These are phyloP conservation scores for Eutypa lata DNA, from an alignment of 2,329 filamentous ascomycete species.

Conservation along the genomic window DNA sequence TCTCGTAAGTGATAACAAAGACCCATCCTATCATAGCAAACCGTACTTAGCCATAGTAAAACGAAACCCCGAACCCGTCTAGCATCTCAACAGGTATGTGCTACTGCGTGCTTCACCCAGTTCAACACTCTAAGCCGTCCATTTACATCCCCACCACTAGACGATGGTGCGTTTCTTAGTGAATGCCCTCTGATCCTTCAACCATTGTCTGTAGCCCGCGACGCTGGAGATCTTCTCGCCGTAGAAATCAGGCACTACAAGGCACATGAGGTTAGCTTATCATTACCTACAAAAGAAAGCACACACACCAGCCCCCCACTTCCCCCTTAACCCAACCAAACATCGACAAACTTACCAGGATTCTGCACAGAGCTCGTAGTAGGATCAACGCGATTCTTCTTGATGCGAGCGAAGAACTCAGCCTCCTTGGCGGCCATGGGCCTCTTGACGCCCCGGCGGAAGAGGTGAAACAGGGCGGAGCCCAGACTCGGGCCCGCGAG, in stretches of 20 bases:
- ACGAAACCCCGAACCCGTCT: neutral
- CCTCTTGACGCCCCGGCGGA: conserved; percentile 66
- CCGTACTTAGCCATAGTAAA: neutral
- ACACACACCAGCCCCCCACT: no score
- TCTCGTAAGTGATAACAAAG: neutral
- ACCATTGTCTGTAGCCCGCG: conserved; percentile 85
- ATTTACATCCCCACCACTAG: conserved; percentile 29
- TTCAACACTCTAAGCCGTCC: neutral
- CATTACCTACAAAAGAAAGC: no score
- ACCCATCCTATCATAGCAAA: neutral
- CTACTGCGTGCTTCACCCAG: neutral
- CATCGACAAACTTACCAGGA: conserved; percentile 54
- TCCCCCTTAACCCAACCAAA: no score
- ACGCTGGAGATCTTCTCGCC: conserved; percentile 98
- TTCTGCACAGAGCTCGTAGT: conserved; percentile 85
- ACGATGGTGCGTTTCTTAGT: conserved; percentile 81
- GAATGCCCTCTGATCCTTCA: conserved; percentile 96
- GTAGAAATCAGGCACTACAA: conserved; percentile 85
- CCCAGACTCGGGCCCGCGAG: conserved; percentile 80
- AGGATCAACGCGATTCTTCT: conserved; percentile 88
- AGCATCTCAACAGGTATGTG: neutral
- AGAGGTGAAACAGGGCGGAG: conserved; percentile 71
- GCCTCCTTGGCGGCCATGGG: conserved; percentile 86
- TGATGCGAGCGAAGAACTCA: conserved; percentile 88
- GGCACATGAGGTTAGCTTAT: neutral